phyloP scores from a whole-genome alignment of 1,139 yeast species.

The Geotrichum bryndzae region DNA sequence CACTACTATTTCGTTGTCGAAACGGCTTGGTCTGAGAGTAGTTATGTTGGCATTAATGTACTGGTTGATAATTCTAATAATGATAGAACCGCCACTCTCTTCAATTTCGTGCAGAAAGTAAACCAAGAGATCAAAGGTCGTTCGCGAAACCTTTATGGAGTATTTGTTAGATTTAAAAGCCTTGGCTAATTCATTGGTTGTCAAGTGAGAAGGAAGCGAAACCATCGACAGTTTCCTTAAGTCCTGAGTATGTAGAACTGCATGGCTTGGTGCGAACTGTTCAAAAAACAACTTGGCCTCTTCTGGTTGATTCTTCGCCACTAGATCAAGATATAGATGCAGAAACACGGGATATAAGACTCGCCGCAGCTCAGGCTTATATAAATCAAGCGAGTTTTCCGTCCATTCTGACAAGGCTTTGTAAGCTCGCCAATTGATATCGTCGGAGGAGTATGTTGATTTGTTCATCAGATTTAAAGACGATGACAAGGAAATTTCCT shows the following conservation, averaged over 20 bases:
- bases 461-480: neutral
- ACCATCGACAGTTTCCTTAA: slow-evolving; percentile 65
- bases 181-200: slow-evolving; percentile 75
- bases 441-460: neutral
- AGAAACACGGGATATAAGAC: slow-evolving; percentile 85
- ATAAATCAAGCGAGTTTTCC: slow-evolving; percentile 83
- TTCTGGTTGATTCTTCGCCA: slow-evolving; percentile 52
- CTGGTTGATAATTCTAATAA: slow-evolving; percentile 81
- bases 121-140: slow-evolving; percentile 75
- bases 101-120: slow-evolving; percentile 90
- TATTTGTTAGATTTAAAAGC: slow-evolving; percentile 71
- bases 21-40: slow-evolving; percentile 34
- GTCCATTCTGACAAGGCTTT: slow-evolving; percentile 80
- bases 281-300: slow-evolving; percentile 71
- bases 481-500: slow-evolving; percentile 44
- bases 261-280: slow-evolving; percentile 67
- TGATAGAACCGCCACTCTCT: slow-evolving; percentile 82
- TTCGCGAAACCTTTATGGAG: slow-evolving; percentile 68
- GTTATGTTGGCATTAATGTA: slow-evolving; percentile 63
- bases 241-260: slow-evolving; percentile 72
- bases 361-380: slow-evolving; percentile 80
- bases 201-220: slow-evolving; percentile 71
- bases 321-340: slow-evolving; percentile 76
- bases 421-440: slow-evolving; percentile 51
- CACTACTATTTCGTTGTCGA: slow-evolving; percentile 29